Percentiles rank a stretch among this genome's conserved stretches.
phyloP scores from a whole-genome alignment of 495 filamentous ascomycete genomes.

The Talaromyces borbonicus region DNA sequence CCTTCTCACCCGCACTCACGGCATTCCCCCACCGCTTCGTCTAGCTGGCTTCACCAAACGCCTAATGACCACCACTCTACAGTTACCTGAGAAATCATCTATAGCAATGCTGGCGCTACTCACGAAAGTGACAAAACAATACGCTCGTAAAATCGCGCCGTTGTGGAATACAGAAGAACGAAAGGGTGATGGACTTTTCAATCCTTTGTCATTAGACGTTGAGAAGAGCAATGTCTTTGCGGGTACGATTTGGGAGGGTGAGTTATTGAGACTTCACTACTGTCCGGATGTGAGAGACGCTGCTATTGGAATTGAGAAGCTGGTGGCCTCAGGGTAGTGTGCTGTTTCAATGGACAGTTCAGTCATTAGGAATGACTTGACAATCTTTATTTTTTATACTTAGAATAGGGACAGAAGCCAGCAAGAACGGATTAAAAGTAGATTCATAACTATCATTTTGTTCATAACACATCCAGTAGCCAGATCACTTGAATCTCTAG shows the following conservation, averaged over 20 bases:
- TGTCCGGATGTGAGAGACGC: slow-evolving; percentile 75
- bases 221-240: slow-evolving; percentile 86
- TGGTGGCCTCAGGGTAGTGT: slow-evolving; percentile 30
- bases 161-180: slow-evolving; percentile 87
- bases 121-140: slow-evolving; percentile 59
- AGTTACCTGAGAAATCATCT: slow-evolving; percentile 80
- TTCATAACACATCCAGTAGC: slow-evolving; percentile 6
- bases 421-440: background rate
- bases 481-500: background rate
- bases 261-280: slow-evolving; percentile 76
- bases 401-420: background rate
- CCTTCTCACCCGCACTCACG: slow-evolving; percentile 41
- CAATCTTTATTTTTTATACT: background rate
- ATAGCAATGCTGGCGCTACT: slow-evolving; percentile 67
- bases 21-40: slow-evolving; percentile 62
- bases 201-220: slow-evolving; percentile 44
- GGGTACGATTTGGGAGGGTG: slow-evolving; percentile 86
- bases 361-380: background rate
- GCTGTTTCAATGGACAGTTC: background rate
- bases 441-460: slow-evolving; percentile 8
- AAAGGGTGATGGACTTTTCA: slow-evolving; percentile 67
- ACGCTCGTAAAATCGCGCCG: slow-evolving; percentile 56
- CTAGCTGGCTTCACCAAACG: slow-evolving; percentile 90
- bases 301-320: slow-evolving; percentile 61
- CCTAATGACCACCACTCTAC: slow-evolving; percentile 68